Evolutionary conservation across 1,284 basidiomycete species (phyloP), one percentile per base, ranked within the genome.

Genomic region (Leccinum subspadiceum): DNA sequence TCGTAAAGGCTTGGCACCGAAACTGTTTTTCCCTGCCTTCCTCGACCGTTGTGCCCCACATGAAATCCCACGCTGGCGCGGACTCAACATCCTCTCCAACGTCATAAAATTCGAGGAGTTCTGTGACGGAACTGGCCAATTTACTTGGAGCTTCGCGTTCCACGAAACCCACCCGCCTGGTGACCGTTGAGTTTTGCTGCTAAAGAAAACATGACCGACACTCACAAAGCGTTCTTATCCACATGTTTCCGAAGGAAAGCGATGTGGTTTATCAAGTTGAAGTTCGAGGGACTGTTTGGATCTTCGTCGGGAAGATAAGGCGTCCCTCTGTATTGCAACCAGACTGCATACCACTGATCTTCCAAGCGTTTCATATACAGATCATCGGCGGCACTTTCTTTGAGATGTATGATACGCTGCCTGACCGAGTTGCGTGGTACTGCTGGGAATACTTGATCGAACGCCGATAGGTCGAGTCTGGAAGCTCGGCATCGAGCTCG

Each of bases 201-300:
- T 13, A 9, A 33, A 7, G 57, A 54, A 44, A 20, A n/a, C 24
- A 9, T 55, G 6, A 2, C 54, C 6, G 35, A 44, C 3, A 82
- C 92, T 74, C 69, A 94, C 92, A 95, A 69, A 1, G 89, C 84
- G 69, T 85, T 87, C 76, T 96, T 96, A 73, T 96, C 92, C 50
- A 97, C 80, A 66, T 90, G 81, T 12, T 81, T 80, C 41, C 95
- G 83, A 56, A 97, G 79, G 69, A 93, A 94, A 62, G 88, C 84
- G 39, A 96, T 72, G 66, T 96, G 94, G 15, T 80, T 79, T 24
- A 84, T 76, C 10, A 96, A 75, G 71, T 93, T 84, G 68, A 97
- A 95, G 48, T 92, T 84, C 5, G 80, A 84, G 15, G 86, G 75
- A 70, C 87, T 90, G 22, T 77, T 75, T 5, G 84, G 85, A 67